A percentile compares a stretch with the other conserved stretches of the same genome.
These are phyloP conservation scores for Alloascoidea hylecoeti DNA, from an alignment of 805 yeast genomes.

Conservation along the genomic window DNA sequence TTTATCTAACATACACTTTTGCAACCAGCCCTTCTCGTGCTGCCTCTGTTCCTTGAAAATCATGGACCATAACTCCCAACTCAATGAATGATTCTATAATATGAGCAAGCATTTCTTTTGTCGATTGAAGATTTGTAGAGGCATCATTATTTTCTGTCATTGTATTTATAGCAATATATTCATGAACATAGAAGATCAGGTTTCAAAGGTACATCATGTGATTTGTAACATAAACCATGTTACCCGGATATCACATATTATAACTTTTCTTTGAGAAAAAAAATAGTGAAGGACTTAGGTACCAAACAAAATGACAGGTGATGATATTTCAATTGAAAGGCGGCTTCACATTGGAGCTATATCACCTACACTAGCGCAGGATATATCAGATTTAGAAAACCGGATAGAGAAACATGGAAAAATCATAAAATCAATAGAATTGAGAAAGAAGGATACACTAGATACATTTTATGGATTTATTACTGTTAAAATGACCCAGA, in stretches of 20 bases:
- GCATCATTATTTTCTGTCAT: neutral
- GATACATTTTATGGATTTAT: constrained; percentile 54
- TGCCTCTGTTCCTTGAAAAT: constrained; percentile 79
- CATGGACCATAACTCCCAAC: constrained; percentile 85
- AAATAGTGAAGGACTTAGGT: too few species aligned
- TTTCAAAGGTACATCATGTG: too few species aligned
- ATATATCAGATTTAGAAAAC: constrained; percentile 28
- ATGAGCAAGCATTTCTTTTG: constrained; percentile 27
- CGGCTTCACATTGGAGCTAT: constrained; percentile 59
- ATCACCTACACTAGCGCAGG: constrained; percentile 34
- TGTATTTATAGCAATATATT: too few species aligned
- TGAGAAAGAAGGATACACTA: constrained; percentile 38
- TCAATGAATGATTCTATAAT: constrained; percentile 75
- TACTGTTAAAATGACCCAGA: constrained; percentile 36
- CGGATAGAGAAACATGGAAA: constrained; percentile 56
- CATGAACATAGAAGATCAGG: too few species aligned
- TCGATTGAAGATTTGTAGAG: neutral
- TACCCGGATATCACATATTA: neutral
- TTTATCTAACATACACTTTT: neutral
- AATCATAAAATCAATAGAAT: constrained; percentile 29
- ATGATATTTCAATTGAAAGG: too few species aligned
- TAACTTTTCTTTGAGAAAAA: neutral
- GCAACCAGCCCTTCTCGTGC: constrained; percentile 45
- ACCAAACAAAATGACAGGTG: too few species aligned
- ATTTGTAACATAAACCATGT: too few species aligned